phyloP scores from a whole-genome alignment of 371 early-diverging fungal species.

The Pancytospora philotis region DNA sequence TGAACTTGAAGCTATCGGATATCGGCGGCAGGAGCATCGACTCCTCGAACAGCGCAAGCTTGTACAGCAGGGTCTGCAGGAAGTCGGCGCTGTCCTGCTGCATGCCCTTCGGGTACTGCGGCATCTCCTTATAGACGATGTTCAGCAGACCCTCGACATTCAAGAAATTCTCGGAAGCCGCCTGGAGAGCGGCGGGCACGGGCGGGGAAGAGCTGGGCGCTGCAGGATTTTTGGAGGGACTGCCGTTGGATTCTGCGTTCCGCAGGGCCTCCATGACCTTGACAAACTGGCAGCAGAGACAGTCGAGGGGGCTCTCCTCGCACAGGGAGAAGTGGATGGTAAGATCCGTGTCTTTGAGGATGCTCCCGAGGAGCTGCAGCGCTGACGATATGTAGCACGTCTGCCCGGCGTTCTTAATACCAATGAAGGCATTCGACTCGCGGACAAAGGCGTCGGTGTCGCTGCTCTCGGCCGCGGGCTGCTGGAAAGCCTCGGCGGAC shows the following conservation, averaged over 20 bases:
- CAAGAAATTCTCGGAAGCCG: too few relatives aligned
- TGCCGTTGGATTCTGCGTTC: neutral
- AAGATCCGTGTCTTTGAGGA: slow-evolving; percentile 17
- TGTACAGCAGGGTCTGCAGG: slow-evolving; percentile 24
- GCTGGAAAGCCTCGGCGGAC: neutral
- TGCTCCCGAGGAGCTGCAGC: slow-evolving; percentile 48
- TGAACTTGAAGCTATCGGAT: slow-evolving; percentile 24
- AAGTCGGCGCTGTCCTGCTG: slow-evolving; percentile 58
- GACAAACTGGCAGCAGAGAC: slow-evolving; percentile 55
- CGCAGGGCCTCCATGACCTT: slow-evolving; percentile 36
- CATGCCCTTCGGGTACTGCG: slow-evolving; percentile 34
- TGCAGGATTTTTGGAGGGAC: neutral
- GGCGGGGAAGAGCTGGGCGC: neutral
- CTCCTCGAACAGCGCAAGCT: slow-evolving; percentile 36
- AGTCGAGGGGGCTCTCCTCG: slow-evolving; percentile 43
- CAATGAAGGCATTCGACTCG: slow-evolving; percentile 7
- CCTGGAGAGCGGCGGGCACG: neutral
- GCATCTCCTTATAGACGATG: slow-evolving; percentile 30
- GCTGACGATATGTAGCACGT: slow-evolving; percentile 58
- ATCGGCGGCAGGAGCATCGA: slow-evolving; percentile 29
- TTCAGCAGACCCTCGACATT: slow-evolving; percentile 21
- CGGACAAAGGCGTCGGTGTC: neutral
- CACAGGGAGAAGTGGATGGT: slow-evolving; percentile 39
- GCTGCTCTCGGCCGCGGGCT: neutral
- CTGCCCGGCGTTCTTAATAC: slow-evolving; percentile 55